A percentile compares a stretch with the other conserved stretches of the same genome.
Conservation (phyloP, 2,329 filamentous ascomycete genomes). For the Mycosphaerelloides madeirae region DNA sequence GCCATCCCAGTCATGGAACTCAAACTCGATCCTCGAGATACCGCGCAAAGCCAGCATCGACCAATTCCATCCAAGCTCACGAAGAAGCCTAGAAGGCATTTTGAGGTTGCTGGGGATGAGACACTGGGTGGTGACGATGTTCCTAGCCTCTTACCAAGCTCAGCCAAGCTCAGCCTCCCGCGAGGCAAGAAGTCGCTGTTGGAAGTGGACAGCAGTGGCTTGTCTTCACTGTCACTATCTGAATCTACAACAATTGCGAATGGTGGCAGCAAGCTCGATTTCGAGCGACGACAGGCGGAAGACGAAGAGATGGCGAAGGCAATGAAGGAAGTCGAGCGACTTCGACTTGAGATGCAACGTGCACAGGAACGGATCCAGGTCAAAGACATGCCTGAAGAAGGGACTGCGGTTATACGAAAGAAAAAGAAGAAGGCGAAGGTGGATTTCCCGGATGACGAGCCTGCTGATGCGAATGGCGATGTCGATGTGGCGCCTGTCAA, state of each 20-base stretch:
- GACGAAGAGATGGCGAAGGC: conserved; percentile 86
- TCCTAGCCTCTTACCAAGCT: conserved; percentile 13
- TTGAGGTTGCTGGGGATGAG: conserved; percentile 47
- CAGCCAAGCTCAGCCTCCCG: conserved; percentile 29
- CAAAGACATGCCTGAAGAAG: conserved; percentile 62
- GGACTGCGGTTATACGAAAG: conserved; percentile 56
- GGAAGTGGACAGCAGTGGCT: conserved; percentile 79
- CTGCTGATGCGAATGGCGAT: conserved; percentile 15
- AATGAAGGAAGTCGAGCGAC: conserved; percentile 79
- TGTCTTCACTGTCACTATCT: conserved; percentile 68
- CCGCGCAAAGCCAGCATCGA: conserved; percentile 6
- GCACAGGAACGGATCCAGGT: conserved; percentile 70
- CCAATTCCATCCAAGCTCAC: conserved; percentile 14
- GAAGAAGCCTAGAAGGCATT: conserved; percentile 33
- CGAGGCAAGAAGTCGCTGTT: conserved; percentile 62
- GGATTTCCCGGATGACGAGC: conserved; percentile 9
- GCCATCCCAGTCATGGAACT: conserved; percentile 94
- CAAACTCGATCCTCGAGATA: conserved; percentile 55
- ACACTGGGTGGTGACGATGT: conserved; percentile 38
- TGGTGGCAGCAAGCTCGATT: conserved; percentile 45
- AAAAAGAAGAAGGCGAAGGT: conserved; percentile 46
- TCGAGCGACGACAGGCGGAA: conserved; percentile 66
- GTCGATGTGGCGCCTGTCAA: conserved; percentile 25
- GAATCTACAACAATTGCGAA: conserved; percentile 35
- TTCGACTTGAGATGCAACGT: conserved; percentile 84